Base-by-base conservation (phyloP, 768 basidiomycete genomes). In the Naematelia aurantialba region DNA sequence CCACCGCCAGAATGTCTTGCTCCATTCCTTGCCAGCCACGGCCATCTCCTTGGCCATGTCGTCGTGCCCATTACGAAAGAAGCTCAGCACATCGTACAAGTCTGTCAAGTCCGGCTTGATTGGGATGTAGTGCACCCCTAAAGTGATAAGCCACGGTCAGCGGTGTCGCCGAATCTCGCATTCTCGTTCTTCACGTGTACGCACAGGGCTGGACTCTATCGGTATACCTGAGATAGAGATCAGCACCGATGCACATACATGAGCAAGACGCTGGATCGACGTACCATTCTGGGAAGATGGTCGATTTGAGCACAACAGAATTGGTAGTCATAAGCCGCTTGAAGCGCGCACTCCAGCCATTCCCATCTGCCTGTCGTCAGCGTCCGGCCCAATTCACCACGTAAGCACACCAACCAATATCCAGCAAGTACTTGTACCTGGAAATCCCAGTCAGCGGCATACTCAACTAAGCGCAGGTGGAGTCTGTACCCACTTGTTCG, bases 91-190 rank as follows among this genome's bases (percentile, higher is more conserved):
- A 59, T 79, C 79, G 70, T 79, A 79, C 21, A 79, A 56, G 60
- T 79, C 79, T 3, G 73, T 73, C 49, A 78, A 69, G 62, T 78
- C 78, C 34, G 76, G 65, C 62, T 78, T 79, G 69, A 78, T 65
- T 2, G 78, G 78, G 12, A 79, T 65, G 62, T 79, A 78, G 63
- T 66, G 69, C 10, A 74, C 65, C 73, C 73, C 61, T 63, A 31
- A 12, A n/a, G 17, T 39, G 34, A 17, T 39, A 39, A 13, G 5
- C 4, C 2, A n/a, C 2, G 25, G 30, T 14, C 26, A 24, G 27
- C 19, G 27, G 25, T 52, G 47, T 12, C 4, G 24, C 3, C 4
- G 27, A 45, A 46, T 26, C 52, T 8, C 44, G 34, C 52, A 24
- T 54, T 5, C 52, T 54, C 31, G n/a, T n/a, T n/a, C n/a, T n/a